Evolutionary conservation across 164 flowering plant genomes (phyloP), one percentile per base, ranked within the genome.

Genomic region (Taxillus chinensis): DNA sequence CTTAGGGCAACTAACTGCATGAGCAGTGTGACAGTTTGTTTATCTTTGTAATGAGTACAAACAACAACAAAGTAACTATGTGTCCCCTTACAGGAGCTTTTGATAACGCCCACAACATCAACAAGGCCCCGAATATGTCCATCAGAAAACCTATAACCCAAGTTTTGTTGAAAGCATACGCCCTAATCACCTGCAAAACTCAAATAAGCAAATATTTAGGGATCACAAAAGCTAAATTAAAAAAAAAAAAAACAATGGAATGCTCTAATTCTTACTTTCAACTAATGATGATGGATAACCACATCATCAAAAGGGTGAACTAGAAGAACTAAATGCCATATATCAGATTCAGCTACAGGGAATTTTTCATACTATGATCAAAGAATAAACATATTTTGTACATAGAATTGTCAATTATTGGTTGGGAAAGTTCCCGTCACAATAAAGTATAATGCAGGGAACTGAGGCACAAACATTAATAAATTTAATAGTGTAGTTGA

Each of bases 21-120:
- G 46, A 43, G 10, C 46, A 27, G 27, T 27, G 27, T 27, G 27
- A 27, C 27, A 27, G 27, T 27, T 1, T 43, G 7, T 43, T 43
- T 6, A 6, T 43, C 10, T 43, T 43, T 43, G 7, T 43, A 42
- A 14, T 7, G 12, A 40, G 5, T 14, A 46, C 2, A 6, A 14
- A 49, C 49, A 37, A 41, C 41, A 2, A 61, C 16, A 59, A 4
- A 6, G 54, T 46, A 41, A 12, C 3, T 57, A n/a, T 14, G 52
- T 62, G n/a, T 45, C 15, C 41, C 80, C 86, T 83, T 74, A 93
- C 98, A 41, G 97, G 99, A 69, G 99, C 98, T 71, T 49, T 83
- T 67, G 97, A 87, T 60, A 95, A 72, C 10, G 99, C 99, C 77
- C 76, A 82, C 75, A 95, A 66, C 99, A 95, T 95, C 79, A 95